A percentile compares a stretch with the other conserved stretches of the same genome.
Evolutionary conservation across 441 rosid species (phyloP).

Genomic region (Pelargonium citronellum): DNA sequence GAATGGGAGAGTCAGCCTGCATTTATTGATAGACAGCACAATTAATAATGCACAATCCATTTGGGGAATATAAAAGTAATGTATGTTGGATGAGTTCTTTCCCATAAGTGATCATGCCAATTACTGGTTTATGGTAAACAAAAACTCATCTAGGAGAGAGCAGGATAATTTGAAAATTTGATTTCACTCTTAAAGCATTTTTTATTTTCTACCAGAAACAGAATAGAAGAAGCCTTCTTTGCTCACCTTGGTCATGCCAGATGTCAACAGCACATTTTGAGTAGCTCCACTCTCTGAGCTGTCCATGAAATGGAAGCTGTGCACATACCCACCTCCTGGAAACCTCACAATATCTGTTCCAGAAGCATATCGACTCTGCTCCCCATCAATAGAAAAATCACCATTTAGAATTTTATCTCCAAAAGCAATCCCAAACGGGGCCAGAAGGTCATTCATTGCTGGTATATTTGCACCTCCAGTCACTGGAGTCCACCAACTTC

Average conservation of each 20-base stretch:
- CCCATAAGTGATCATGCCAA: not conserved
- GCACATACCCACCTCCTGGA: slow-evolving; percentile 80
- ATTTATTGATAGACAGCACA: slow-evolving; percentile 13
- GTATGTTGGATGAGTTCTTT: slow-evolving; percentile 1
- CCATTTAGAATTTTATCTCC: slow-evolving; percentile 96
- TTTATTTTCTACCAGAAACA: too few species aligned
- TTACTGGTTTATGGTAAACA: slow-evolving; percentile 4
- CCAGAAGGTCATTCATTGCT: slow-evolving; percentile 83
- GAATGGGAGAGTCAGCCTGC: slow-evolving; percentile 86
- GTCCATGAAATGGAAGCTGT: slow-evolving; percentile 83
- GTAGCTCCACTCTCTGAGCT: slow-evolving; percentile 97
- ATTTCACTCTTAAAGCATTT: not conserved
- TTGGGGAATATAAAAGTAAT: not conserved
- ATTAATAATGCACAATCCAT: slow-evolving; percentile 1
- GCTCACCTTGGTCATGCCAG: slow-evolving; percentile 63
- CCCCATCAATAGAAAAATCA: slow-evolving; percentile 84
- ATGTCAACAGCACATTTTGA: slow-evolving; percentile 59
- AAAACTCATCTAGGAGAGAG: not conserved
- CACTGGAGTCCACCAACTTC: slow-evolving; percentile 99
- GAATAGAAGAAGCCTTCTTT: slow-evolving; percentile 11
- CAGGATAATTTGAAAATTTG: not conserved
- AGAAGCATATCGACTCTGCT: slow-evolving; percentile 96
- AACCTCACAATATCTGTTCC: slow-evolving; percentile 92
- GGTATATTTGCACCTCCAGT: slow-evolving; percentile 98
- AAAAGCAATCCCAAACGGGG: slow-evolving; percentile 96